A percentile compares a stretch with the other conserved stretches of the same genome.
Conservation (phyloP, 73 alveolate genomes). For the Uronychia binucleata region DNA sequence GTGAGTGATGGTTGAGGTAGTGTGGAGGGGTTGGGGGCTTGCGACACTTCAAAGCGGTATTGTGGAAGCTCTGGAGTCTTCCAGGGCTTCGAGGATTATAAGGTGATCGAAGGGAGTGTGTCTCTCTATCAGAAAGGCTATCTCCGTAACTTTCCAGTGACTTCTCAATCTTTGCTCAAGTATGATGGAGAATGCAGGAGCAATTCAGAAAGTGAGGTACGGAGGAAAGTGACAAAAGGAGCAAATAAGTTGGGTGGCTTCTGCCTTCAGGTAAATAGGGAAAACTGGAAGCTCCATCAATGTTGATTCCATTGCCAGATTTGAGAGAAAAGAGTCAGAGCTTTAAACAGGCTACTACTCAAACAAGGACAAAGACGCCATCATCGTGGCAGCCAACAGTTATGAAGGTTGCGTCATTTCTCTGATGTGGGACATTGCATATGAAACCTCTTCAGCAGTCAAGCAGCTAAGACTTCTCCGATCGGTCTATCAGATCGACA, state of each 20-base stretch:
- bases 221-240: background rate
- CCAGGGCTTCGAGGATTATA: background rate
- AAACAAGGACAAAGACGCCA: background rate
- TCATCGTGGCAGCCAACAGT: background rate
- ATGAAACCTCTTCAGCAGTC: background rate
- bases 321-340: background rate
- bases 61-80: background rate
- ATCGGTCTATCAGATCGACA: background rate
- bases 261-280: background rate
- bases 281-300: background rate
- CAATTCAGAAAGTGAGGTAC: background rate
- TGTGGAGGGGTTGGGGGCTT: background rate
- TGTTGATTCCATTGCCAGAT: background rate
- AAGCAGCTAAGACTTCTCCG: background rate
- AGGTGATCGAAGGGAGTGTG: background rate
- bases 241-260: background rate
- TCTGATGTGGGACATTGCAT: background rate
- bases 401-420: background rate
- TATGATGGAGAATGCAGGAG: background rate
- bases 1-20: too few species aligned
- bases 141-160: background rate
- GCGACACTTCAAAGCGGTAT: background rate
- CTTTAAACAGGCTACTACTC: background rate
- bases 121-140: conserved; percentile 1
- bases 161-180: background rate